phyloP scores from a whole-genome alignment of 1,284 basidiomycete genomes.

The Cryptococcus sp. region DNA sequence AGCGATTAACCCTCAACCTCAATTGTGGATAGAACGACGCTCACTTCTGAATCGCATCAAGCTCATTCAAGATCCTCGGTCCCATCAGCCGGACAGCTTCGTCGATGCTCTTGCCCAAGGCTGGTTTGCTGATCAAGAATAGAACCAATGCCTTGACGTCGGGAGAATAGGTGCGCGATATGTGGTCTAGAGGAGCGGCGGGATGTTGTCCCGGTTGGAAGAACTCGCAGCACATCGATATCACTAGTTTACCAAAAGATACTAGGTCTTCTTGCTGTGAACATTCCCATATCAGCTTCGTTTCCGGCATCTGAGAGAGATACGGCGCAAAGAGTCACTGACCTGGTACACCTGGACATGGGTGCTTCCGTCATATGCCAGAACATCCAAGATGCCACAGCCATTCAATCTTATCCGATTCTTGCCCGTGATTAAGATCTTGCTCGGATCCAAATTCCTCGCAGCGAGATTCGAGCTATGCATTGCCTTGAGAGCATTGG shows the following conservation, averaged over 20 bases:
- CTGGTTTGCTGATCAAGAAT: constrained; percentile 66
- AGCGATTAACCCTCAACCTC: constrained; percentile 2
- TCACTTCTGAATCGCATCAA: constrained; percentile 78
- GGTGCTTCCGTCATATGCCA: constrained; percentile 70
- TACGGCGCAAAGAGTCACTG: constrained; percentile 5
- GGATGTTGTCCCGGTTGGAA: constrained; percentile 54
- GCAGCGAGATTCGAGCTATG: constrained; percentile 82
- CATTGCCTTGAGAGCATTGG: constrained; percentile 79
- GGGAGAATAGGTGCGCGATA: constrained; percentile 71
- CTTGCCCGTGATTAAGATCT: constrained; percentile 84
- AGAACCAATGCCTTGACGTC: constrained; percentile 80
- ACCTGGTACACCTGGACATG: constrained; percentile 64
- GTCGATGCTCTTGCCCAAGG: constrained; percentile 67
- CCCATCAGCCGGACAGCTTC: constrained; percentile 79
- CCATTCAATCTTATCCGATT: constrained; percentile 81
- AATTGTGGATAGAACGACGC: constrained; percentile 30
- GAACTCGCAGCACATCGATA: constrained; percentile 69
- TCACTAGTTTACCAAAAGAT: constrained; percentile 81
- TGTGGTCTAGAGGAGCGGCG: constrained; percentile 73
- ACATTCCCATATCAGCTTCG: constrained; percentile 3
- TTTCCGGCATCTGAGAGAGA: neutral
- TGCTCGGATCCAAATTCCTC: constrained; percentile 80
- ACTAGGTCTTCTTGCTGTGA: constrained; percentile 80
- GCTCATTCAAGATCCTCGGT: constrained; percentile 71
- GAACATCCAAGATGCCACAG: constrained; percentile 80